Base-by-base conservation (phyloP, 2,329 filamentous ascomycete species). In the Penicillium sp. region DNA sequence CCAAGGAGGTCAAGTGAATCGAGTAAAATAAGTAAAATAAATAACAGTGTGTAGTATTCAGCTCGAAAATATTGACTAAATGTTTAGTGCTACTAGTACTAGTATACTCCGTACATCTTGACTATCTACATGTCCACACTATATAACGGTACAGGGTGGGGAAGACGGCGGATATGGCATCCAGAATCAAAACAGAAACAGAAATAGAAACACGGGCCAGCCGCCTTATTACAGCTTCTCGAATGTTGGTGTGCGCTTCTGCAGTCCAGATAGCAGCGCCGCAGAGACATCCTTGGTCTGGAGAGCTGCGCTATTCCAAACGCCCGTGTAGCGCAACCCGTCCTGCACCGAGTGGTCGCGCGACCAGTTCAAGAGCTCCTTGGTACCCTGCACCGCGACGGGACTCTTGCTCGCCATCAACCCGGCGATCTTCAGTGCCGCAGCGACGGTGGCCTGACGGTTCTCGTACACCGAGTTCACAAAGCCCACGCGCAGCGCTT, bases 251-350 rank as follows among this genome's bases (percentile, higher is more conserved):
- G 84, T 92, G 60, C 80, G 86, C 81, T 89, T 96, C 72, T 88
- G 80, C 57, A 96, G 69, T 7, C 88, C 89, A 32, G 89, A 90
- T 68, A 89, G 67, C 68, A 97, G 78, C 1, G 92, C 91, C 52
- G 81, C 77, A 66, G 84, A 76, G 36, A 96, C 81, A 77, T 97
- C 93, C 46, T 79, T 77, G 6, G 90, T 89, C 77, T 97, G 92
- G 62, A 96, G 68, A 66, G 89, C 89, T 2, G 85, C 88, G 62
- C 85, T 83, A 68, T 97, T 97, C 93, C 92, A 97, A 1, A 94
- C 81, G 9, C 84, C 81, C 3, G 92, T 96, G 72, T 96, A 97
- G 51, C 84, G 84, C 69, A 97, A 74, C 40, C 85, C 90, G 61
- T 96, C 91, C 39, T 82, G 83, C 23, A 96, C 84, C 2, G 81